Conservation (phyloP, 2,329 filamentous ascomycete species). For the Alternaria arbusti region DNA sequence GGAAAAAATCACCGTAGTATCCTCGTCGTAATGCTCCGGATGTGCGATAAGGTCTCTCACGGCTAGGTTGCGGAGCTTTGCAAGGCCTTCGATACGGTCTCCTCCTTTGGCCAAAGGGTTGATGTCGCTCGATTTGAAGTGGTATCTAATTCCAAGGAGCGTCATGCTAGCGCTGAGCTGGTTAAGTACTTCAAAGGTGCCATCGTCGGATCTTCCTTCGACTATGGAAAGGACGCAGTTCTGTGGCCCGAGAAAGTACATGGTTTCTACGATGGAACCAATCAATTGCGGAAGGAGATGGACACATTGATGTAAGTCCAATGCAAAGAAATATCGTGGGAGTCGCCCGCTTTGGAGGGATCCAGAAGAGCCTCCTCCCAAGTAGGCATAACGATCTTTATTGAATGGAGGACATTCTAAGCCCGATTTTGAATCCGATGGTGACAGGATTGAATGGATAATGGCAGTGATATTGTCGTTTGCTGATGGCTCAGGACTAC, state of each 20-base stretch:
- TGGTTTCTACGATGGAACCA: conserved; percentile 59
- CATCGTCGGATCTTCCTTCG: conserved; percentile 63
- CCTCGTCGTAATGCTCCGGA: conserved; percentile 92
- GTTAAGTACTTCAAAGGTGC: conserved; percentile 49
- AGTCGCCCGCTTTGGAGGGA: conserved; percentile 5
- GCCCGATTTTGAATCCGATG: too few species aligned
- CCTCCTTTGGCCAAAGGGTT: conserved; percentile 45
- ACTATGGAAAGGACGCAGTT: conserved; percentile 62
- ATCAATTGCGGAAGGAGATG: conserved; percentile 59
- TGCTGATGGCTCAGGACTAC: too few species aligned
- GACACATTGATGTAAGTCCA: conserved; percentile 58
- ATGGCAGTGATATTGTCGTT: too few species aligned
- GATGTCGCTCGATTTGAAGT: conserved; percentile 52
- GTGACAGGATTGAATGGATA: too few species aligned
- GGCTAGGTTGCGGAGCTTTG: conserved; percentile 61
- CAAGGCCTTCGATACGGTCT: conserved; percentile 57
- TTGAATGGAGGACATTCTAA: too few species aligned
- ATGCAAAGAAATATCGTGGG: conserved; percentile 55
- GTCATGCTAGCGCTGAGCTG: too few species aligned
- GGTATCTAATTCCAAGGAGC: conserved; percentile 28
- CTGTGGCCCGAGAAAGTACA: conserved; percentile 58
- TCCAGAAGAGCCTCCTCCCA: too few species aligned
- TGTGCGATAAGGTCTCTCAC: conserved; percentile 53
- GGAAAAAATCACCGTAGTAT: conserved; percentile 88
- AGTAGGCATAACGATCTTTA: too few species aligned